Base-by-base conservation (phyloP, 495 filamentous ascomycete species). In the Penicillium lividum region DNA sequence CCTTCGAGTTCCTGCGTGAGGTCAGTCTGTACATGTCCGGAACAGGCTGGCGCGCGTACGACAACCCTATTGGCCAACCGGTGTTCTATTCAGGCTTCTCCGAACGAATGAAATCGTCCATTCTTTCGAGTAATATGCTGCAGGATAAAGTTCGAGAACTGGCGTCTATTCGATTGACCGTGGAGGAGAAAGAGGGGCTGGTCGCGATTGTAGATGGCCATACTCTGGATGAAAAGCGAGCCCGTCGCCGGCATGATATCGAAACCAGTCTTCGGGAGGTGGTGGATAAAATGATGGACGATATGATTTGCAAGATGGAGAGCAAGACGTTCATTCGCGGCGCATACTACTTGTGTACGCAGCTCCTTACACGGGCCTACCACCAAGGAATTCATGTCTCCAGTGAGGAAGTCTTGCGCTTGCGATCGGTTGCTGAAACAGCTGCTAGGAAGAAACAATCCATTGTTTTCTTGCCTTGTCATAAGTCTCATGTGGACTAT, bases 291-390 rank as follows among this genome's bases (percentile, higher is more conserved):
- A 85, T 93, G 80, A 89, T 91, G 56, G 90, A 96, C 65, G 86
- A 88, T 48, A 98, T 98, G 94, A 97, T 98, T 54, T 97, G 94
- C 82, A 98, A 98, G 73, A 93, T 97, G 78, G 94, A 98, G 75
- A 95, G 89, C 75, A 96, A 93, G 68, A 78, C 82, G 28, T 97
- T 98, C 65, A 97, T 98, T 62, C 77, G 94, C 27, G 84, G 88
- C 15, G 93, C 94, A 51, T 98, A 98, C 69, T 98, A 96, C 73
- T 61, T 96, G 48, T 81, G 80, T 59, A 93, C 92, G 8, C 93
- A 98, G 71, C 81, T 97, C 40, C 77, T 97, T 55, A 92, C 92
- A 11, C 81, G 94, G 56, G 92, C 93, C 11, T 98, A 98, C 74
- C 91, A 97, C 68, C 93, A 97, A 76, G 94, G 87, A 15, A 94